These are phyloP conservation scores for Alternaria tenuissima DNA, from an alignment of 2,329 filamentous ascomycete genomes.

Conservation along the genomic window DNA sequence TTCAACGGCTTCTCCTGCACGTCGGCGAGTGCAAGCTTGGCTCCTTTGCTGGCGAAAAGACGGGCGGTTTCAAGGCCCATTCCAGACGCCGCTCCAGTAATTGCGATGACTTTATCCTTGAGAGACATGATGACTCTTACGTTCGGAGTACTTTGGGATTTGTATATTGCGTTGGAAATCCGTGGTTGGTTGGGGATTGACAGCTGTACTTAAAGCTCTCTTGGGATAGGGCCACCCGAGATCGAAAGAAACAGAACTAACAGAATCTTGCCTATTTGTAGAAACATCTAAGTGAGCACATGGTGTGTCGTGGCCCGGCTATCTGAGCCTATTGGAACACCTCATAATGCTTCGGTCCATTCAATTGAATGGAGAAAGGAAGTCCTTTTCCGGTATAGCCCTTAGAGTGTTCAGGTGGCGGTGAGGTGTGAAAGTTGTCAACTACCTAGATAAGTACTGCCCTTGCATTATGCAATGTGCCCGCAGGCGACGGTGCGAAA, in stretches of 20 bases:
- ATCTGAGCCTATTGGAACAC: background rate
- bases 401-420: background rate
- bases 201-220: background rate
- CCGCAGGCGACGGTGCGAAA: background rate
- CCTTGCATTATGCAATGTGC: background rate
- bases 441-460: background rate
- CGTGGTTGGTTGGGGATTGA: background rate
- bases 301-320: background rate
- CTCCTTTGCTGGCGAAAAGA: conserved; percentile 38
- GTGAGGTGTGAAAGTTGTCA: background rate
- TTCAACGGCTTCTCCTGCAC: conserved; percentile 37
- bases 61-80: conserved; percentile 42
- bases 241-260: background rate
- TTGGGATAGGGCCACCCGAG: background rate
- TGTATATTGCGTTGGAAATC: background rate
- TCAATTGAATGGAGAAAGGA: background rate
- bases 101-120: conserved; percentile 41
- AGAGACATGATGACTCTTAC: conserved; percentile 25
- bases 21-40: conserved; percentile 44
- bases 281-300: background rate
- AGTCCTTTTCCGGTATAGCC: conserved; percentile 4
- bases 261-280: background rate
- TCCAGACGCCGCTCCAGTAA: conserved; percentile 44
- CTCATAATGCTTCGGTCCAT: background rate
- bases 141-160: background rate